These are phyloP conservation scores for Talaromyces rugulosus DNA, from an alignment of 2,329 filamentous ascomycete genomes.

Conservation along the genomic window DNA sequence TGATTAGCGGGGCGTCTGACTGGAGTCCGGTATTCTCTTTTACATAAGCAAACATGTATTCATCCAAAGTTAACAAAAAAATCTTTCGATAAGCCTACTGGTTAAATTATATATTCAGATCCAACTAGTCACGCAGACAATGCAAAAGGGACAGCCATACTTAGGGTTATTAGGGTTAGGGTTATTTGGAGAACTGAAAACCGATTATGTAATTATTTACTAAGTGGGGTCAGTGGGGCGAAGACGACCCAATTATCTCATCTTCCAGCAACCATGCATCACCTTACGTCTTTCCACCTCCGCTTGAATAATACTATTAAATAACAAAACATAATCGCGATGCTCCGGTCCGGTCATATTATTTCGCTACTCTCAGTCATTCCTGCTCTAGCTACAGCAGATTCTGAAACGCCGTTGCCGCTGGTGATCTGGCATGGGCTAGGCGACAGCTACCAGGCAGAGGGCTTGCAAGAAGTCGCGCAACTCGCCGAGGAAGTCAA, in stretches of 20 bases:
- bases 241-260: not conserved
- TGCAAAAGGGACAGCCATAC: no score
- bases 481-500: constrained; percentile 67
- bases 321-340: not conserved
- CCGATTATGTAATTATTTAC: not conserved
- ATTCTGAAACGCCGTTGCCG: constrained; percentile 59
- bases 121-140: no score
- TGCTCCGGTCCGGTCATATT: not conserved
- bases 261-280: not conserved
- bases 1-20: no score
- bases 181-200: not conserved
- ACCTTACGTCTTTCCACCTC: not conserved
- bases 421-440: constrained; percentile 91
- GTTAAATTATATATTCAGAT: no score
- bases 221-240: not conserved
- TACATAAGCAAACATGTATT: no score
- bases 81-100: no score
- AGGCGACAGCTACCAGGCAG: constrained; percentile 63
- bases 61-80: no score
- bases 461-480: constrained; percentile 69
- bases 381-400: constrained; percentile 15
- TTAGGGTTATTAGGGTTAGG: not conserved
- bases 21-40: no score
- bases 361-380: constrained; percentile 9
- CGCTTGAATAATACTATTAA: not conserved